Evolutionary conservation across 2,329 filamentous ascomycete genomes (phyloP), one percentile per base, ranked within the genome.

Genomic region (Colletotrichum echinochloae): DNA sequence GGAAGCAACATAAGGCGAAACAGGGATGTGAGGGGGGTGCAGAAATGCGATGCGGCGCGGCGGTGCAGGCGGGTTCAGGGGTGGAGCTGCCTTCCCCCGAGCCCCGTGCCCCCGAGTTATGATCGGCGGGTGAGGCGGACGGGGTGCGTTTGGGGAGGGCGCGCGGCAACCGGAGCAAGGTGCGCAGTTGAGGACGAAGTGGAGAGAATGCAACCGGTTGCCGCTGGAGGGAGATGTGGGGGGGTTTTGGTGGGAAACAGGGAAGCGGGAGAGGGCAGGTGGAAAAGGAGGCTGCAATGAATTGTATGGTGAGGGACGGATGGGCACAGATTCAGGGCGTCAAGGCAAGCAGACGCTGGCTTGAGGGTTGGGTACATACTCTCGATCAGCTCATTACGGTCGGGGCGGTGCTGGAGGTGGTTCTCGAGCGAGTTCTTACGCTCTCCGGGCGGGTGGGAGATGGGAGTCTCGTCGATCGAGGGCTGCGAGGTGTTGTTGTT

Each of bases 301-400:
- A 28, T 39, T 11, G 56, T 7, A 23, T 2, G 26, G 55, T 44
- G 41, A n/a, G n/a, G n/a, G n/a, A n/a, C n/a, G n/a, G n/a, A 48
- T 26, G 52, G 51, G 41, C 37, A 56, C 44, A 33, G 26, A 35
- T 65, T 41, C 63, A 37, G 0, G n/a, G 46, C 41, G 5, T 23
- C 37, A 41, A 23, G 52, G 26, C 23, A 28, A n/a, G 28, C 7
- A 28, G 51, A 54, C 14, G 33, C 8, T 18, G 2, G 14, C 23
- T 26, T 28, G 3, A 28, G 23, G 30, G 20, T 33, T 33, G 28
- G 39, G 11, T n/a, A 82, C 89, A 73, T 84, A 95, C 93, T 92
- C 79, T 96, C 92, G 73, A 97, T 84, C 28, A 98, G 86, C 77
- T 94, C 90, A 44, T 94, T 88, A 67, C 92, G 90, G 28, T 94